Base-by-base conservation (phyloP, 2,329 filamentous ascomycete genomes). In the Claviceps sp. region DNA sequence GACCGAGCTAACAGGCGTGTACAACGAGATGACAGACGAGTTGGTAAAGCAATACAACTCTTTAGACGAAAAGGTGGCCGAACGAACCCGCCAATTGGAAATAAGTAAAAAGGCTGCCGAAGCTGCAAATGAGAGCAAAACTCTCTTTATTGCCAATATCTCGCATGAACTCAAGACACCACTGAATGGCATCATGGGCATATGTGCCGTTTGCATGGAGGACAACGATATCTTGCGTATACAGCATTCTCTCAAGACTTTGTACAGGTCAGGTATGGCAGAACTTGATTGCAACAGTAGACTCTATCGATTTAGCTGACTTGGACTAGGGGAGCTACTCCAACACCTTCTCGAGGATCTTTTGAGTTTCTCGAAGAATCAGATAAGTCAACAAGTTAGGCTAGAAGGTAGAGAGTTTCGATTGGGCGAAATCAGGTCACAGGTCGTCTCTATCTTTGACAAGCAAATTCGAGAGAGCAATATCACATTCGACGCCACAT, bases 81-180 rank as follows among this genome's bases (percentile, higher is more conserved):
- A 90, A 64, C 77, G 90, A 52, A 96, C 90, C 0, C 79, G 79
- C 38, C 87, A 96, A 66, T 73, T 96, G 0, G 89, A 95, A 62
- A 80, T 88, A 55, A 94, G 85, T 70, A 95, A 95, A 65, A 88
- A 89, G 69, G 88, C 89, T 1, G 90, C 90, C 1, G 90, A 95
- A 66, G 86, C 87, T n/a, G 90, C 90, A 3, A 96, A 95, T 60
- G 87, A 95, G 68, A 94, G 88, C 74, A 98, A 98, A 70, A 97
- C 93, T 0, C 74, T 97, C 8, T 97, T 97, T 70, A 94, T 98
- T 56, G 93, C 93, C 18, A 97, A 97, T 61, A 95, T 97, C 49
- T 85, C 81, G 1, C 81, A 84, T 59, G 80, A 97, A 66, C 75
- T 98, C 38, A 94, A 95, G 64, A 98, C 93, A 1, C 93, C 93